Percentiles rank a stretch among this genome's conserved stretches.
These are phyloP conservation scores for Aciculosporium take DNA, from an alignment of 2,329 filamentous ascomycete species.

Conservation along the genomic window DNA sequence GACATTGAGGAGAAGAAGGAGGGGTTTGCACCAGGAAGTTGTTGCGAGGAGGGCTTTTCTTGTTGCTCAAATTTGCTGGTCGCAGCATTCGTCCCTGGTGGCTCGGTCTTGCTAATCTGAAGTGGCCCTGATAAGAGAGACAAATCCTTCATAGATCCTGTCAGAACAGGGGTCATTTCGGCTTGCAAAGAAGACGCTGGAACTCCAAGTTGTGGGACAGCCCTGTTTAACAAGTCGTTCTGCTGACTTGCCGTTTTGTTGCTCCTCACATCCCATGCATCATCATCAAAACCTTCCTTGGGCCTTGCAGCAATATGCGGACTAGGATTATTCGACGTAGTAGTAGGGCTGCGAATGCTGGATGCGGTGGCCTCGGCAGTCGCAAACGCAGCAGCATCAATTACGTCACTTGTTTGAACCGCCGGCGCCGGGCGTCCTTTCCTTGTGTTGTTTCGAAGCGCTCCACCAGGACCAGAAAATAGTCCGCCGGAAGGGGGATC, in stretches of 20 bases:
- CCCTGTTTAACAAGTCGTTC: conserved; percentile 12
- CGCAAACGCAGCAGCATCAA: conserved; percentile 77
- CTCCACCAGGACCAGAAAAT: conserved; percentile 86
- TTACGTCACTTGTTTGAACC: conserved; percentile 71
- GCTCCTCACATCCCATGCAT: conserved; percentile 85
- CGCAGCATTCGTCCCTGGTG: conserved; percentile 13
- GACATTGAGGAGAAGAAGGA: conserved; percentile 37
- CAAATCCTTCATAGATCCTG: conserved; percentile 48
- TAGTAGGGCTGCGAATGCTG: conserved; percentile 11
- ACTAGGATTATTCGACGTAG: conserved; percentile 12
- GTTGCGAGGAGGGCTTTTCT: conserved; percentile 23
- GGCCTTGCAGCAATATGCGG: conserved; percentile 14
- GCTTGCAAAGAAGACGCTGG: conserved; percentile 12
- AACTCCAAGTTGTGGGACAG: conserved; percentile 8
- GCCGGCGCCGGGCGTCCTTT: conserved; percentile 80
- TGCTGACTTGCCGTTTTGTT: conserved; percentile 41
- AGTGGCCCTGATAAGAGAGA: conserved; percentile 39
- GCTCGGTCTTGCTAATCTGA: conserved; percentile 31
- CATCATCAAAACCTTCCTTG: conserved; percentile 69
- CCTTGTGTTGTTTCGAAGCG: conserved; percentile 83
- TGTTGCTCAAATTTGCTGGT: conserved; percentile 11
- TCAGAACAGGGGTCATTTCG: conserved; percentile 3
- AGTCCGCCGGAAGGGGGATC: conserved; percentile 51
- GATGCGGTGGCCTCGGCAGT: conserved; percentile 29
- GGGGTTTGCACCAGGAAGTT: conserved; percentile 40